These are phyloP conservation scores for Penicillium sp. DNA, from an alignment of 2,329 filamentous ascomycete species.

Conservation along the genomic window DNA sequence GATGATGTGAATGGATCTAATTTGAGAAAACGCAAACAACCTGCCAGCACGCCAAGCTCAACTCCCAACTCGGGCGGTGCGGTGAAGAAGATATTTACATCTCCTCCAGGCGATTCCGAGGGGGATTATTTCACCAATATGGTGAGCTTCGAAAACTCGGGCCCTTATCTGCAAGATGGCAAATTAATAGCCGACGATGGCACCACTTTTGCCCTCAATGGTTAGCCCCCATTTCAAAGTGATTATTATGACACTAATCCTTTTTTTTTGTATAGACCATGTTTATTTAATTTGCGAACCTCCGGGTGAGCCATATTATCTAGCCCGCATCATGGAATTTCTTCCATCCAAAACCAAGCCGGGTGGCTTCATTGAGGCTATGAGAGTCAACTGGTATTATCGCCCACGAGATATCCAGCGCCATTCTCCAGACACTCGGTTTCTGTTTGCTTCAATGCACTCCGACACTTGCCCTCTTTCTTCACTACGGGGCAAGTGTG, in stretches of 20 bases:
- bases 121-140: conserved; percentile 62
- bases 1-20: conserved; percentile 38
- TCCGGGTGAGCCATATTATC: conserved; percentile 93
- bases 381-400: conserved; percentile 98
- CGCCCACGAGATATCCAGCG: conserved; percentile 90
- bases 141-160: conserved; percentile 71
- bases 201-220: conserved; percentile 71
- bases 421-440: conserved; percentile 78
- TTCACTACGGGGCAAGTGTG: conserved; percentile 84
- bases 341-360: conserved; percentile 69
- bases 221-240: conserved; percentile 48
- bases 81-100: conserved; percentile 32
- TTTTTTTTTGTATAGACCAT: conserved; percentile 56
- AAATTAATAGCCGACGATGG: conserved; percentile 85
- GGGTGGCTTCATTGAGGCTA: conserved; percentile 65
- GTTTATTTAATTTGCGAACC: conserved; percentile 96
- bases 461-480: conserved; percentile 90
- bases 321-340: conserved; percentile 98
- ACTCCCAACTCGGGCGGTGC: conserved; percentile 25
- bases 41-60: conserved; percentile 34
- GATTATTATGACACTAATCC: conserved; percentile 8
- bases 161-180: conserved; percentile 61
- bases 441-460: conserved; percentile 96
- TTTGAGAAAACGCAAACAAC: conserved; percentile 80
- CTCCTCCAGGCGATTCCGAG: conserved; percentile 25